Conservation (phyloP, 139 green algal genomes). For the Picocystis salinarum region DNA sequence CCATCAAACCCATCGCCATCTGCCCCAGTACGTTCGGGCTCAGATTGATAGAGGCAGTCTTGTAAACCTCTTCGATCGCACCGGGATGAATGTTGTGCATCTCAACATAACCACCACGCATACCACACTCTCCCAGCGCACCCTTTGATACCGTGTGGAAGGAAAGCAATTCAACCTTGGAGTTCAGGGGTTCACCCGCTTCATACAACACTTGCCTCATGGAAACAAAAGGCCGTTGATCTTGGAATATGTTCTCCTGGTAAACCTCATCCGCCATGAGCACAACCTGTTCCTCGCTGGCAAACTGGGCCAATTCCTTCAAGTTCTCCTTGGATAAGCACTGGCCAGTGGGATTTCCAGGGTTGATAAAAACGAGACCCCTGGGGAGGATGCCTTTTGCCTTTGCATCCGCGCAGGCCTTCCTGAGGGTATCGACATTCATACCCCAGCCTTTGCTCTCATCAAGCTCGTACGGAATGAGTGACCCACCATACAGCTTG, state of each 20-base stretch:
- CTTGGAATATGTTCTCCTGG: constrained; percentile 83
- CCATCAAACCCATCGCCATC: constrained; percentile 60
- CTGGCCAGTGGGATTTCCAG: constrained; percentile 82
- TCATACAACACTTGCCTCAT: constrained; percentile 53
- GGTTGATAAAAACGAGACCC: constrained; percentile 84
- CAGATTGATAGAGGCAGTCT: constrained; percentile 76
- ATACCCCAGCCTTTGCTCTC: constrained; percentile 59
- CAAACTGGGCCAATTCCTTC: constrained; percentile 55
- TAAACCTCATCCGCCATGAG: constrained; percentile 88
- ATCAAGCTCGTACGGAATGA: constrained; percentile 77
- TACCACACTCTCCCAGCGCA: constrained; percentile 67
- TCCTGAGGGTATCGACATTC: constrained; percentile 31
- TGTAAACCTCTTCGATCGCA: constrained; percentile 62
- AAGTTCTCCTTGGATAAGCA: constrained; percentile 43
- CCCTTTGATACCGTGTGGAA: constrained; percentile 83
- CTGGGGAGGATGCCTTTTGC: constrained; percentile 16
- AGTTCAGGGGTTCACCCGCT: constrained; percentile 31
- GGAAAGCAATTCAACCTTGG: constrained; percentile 49
- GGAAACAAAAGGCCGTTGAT: constrained; percentile 64
- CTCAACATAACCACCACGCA: constrained; percentile 79
- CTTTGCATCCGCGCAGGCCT: constrained; percentile 19
- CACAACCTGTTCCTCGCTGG: constrained; percentile 52
- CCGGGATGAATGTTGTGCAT: constrained; percentile 56
- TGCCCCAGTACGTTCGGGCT: constrained; percentile 81
- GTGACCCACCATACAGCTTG: constrained; percentile 55